These are phyloP conservation scores for Aspergillus sp. DNA, from an alignment of 2,329 filamentous ascomycete species.

Conservation along the genomic window DNA sequence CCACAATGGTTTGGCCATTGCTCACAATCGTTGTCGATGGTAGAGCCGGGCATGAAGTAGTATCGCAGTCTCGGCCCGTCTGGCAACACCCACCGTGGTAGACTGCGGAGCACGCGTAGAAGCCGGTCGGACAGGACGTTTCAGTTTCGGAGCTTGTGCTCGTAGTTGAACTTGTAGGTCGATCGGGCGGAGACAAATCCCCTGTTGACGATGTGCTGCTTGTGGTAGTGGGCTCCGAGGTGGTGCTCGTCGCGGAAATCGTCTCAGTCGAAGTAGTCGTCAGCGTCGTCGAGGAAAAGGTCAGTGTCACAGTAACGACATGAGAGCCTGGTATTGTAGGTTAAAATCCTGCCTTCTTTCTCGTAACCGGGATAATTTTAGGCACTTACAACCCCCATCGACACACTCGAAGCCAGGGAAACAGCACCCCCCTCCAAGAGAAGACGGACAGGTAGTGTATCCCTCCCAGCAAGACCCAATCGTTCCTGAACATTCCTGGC, in stretches of 20 bases:
- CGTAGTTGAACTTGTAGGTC: constrained; percentile 39
- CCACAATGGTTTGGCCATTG: constrained; percentile 69
- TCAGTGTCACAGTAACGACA: constrained; percentile 38
- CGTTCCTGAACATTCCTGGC: constrained; percentile 51
- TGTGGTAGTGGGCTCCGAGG: constrained; percentile 37
- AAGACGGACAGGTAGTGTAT: constrained; percentile 56
- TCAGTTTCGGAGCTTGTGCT: constrained; percentile 41
- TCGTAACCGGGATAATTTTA: no score
- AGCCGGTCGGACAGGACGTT: constrained; percentile 75
- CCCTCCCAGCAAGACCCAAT: constrained; percentile 54
- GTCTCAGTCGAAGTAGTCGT: constrained; percentile 33
- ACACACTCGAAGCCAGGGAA: constrained; percentile 60
- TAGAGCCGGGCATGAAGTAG: constrained; percentile 71
- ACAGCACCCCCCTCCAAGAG: constrained; percentile 61
- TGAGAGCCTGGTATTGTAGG: constrained; percentile 27
- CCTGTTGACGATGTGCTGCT: constrained; percentile 31
- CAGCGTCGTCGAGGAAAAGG: constrained; percentile 30
- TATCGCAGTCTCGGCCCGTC: constrained; percentile 80
- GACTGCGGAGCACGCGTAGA: constrained; percentile 84
- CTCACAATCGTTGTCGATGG: constrained; percentile 65
- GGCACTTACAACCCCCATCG: constrained; percentile 52
- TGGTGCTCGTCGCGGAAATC: constrained; percentile 25
- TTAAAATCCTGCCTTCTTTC: no score
- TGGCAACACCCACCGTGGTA: constrained; percentile 84
- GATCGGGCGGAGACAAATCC: constrained; percentile 35